Evolutionary conservation across 2,329 filamentous ascomycete genomes (phyloP).

Genomic region (Trichoderma aggressivum): DNA sequence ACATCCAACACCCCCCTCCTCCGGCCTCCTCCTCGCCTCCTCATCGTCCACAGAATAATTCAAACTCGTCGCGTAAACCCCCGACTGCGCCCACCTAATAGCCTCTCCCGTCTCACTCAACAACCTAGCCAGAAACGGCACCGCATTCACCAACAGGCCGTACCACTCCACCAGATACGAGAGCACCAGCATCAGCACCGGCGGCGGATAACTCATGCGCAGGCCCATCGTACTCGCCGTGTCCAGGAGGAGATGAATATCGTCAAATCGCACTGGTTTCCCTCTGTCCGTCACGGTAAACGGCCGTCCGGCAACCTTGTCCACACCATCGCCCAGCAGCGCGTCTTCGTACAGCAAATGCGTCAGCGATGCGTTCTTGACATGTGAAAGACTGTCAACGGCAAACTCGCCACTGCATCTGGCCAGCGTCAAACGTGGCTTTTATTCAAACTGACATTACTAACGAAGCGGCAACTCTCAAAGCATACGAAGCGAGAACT

Average conservation of each 20-base stretch:
- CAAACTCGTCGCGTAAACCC: constrained; percentile 35
- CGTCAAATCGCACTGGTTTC: constrained; percentile 39
- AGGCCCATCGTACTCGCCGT: constrained; percentile 30
- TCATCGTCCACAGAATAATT: constrained; percentile 38
- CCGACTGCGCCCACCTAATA: constrained; percentile 40
- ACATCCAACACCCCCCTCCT: constrained; percentile 44
- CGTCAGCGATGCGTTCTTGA: constrained; percentile 51
- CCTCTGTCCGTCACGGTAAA: constrained; percentile 51
- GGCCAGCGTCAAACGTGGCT: too few species aligned
- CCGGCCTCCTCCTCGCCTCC: constrained; percentile 35
- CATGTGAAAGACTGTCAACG: constrained; percentile 26
- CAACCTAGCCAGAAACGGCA: constrained; percentile 26
- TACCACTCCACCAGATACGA: constrained; percentile 31
- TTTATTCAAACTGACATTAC: too few species aligned
- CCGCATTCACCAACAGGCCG: constrained; percentile 19
- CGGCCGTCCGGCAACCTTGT: constrained; percentile 42
- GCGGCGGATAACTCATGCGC: constrained; percentile 32
- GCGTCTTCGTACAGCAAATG: constrained; percentile 53
- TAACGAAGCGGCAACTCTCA: too few species aligned
- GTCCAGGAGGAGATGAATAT: constrained; percentile 38
- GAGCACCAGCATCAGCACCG: constrained; percentile 36
- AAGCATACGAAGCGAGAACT: too few species aligned
- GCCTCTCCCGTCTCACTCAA: constrained; percentile 34
- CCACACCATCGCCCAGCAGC: constrained; percentile 38
- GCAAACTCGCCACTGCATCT: constrained; percentile 37